These are phyloP conservation scores for Chalaropsis thielavioides DNA, from an alignment of 2,329 filamentous ascomycete genomes.

Conservation along the genomic window DNA sequence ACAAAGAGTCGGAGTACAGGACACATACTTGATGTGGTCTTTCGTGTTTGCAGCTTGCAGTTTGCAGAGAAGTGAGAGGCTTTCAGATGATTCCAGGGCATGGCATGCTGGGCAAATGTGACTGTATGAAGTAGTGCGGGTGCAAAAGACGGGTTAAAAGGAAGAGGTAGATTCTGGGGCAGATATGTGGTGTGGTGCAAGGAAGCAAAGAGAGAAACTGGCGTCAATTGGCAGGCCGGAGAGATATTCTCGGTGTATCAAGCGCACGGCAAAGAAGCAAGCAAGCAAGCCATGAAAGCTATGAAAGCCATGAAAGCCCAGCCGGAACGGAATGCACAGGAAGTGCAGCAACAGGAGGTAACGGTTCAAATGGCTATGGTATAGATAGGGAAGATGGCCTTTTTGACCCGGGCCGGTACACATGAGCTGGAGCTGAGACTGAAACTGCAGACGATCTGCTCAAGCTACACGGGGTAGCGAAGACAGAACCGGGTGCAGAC, in stretches of 20 bases:
- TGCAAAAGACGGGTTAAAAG: neutral
- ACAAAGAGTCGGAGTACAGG: neutral
- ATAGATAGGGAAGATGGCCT: slow-evolving; percentile 15
- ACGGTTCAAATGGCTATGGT: slow-evolving; percentile 17
- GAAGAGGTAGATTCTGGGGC: neutral
- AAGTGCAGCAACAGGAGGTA: slow-evolving; percentile 3
- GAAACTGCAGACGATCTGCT: neutral
- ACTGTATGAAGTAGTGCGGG: neutral
- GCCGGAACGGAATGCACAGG: neutral
- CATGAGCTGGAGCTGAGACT: slow-evolving; percentile 9
- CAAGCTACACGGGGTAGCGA: neutral
- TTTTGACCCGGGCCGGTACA: slow-evolving; percentile 9
- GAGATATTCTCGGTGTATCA: neutral
- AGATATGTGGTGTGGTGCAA: too few relatives aligned
- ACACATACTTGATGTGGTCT: neutral
- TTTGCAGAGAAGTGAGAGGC: neutral
- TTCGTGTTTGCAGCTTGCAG: neutral
- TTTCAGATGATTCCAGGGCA: neutral
- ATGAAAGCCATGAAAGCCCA: neutral
- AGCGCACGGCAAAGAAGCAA: neutral
- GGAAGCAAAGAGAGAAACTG: neutral
- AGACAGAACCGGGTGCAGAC: slow-evolving; percentile 4
- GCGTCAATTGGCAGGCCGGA: neutral
- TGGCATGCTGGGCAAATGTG: neutral
- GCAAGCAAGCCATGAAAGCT: neutral